phyloP scores from a whole-genome alignment of 345 rosid genomes.

The Cardamine chenopodiifolia region DNA sequence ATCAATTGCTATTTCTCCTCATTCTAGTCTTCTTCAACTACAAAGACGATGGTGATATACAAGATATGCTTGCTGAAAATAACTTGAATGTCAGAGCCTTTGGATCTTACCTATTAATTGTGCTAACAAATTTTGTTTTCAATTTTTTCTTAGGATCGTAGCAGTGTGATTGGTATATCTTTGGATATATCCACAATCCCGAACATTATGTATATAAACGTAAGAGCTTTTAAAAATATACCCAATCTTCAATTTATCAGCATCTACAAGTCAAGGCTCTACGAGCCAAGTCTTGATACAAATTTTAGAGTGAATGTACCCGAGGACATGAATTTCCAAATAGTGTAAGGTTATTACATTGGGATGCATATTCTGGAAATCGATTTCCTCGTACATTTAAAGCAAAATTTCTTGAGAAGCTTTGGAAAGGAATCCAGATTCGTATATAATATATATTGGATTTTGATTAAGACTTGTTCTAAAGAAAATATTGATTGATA shows the following conservation, averaged over 20 bases:
- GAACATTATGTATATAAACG: neutral
- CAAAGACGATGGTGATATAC: too few relatives aligned
- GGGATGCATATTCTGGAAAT: neutral
- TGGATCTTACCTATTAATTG: too few relatives aligned
- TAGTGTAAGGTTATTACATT: neutral
- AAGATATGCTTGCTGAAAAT: too few relatives aligned
- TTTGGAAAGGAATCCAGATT: neutral
- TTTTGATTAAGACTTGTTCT: too few relatives aligned
- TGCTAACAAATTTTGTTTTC: too few relatives aligned
- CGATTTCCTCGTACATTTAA: neutral
- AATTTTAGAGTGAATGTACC: neutral
- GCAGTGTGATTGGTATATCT: neutral
- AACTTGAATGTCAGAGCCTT: too few relatives aligned
- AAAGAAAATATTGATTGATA: too few relatives aligned
- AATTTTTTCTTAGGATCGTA: too few relatives aligned
- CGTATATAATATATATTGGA: neutral
- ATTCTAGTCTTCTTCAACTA: too few relatives aligned
- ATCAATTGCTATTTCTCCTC: too few relatives aligned
- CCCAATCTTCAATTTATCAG: neutral
- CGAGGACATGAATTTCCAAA: neutral
- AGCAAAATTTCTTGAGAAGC: neutral
- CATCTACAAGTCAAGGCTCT: neutral
- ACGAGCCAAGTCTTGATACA: neutral
- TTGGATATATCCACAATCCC: neutral
- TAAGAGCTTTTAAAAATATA: neutral